Base-by-base conservation (phyloP, 257 asterid species). In the Scutellaria minor region DNA sequence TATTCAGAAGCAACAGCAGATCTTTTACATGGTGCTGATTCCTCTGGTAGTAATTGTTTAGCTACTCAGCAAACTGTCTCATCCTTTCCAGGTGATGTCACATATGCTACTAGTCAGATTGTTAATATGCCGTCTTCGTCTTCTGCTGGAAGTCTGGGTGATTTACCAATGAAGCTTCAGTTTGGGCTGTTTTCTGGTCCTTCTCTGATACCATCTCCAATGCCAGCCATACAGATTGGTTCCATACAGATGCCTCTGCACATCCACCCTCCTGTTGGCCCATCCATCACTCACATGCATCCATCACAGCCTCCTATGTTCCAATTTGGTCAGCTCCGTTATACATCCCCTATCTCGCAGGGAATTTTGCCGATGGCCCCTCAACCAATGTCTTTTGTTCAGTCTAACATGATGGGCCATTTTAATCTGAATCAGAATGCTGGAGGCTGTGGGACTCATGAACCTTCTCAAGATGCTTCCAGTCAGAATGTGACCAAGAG, bases 161-260 rank as follows among this genome's bases (percentile, higher is more conserved):
- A 90, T 79, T 54, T 83, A 68, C 94, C 98, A 50, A 81, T 89
- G 64, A 84, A 89, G 63, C 89, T 90, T 82, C 98, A 92, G 85
- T 95, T 95, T 90, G 99, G 99, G 67, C 88, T 95, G 71, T 95
- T 92, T 83, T 84, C 98, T 68, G 98, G 98, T 72, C 96, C 99
- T 40, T 80, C 99, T 50, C 75, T 91, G 82, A 86, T 92, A 78
- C 96, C 98, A 58, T 86, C 97, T 80, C 97, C 96, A 1, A 91
- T 95, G 79, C 94, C 97, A 20, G 89, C 98, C 14, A 95, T 95
- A 81, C 99, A 95, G 88, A 95, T 95, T 76, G 99, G 99, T 79
- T 95, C 99, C 12, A 92, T 95, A 62, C 98, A 92, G 86, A 95
- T 95, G 97, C 99, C 99, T 75, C 89, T 95, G 60, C 96, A 87